Evolutionary conservation across 2,329 filamentous ascomycete species (phyloP).

Genomic region (Tolypocladium ophioglossoides): DNA sequence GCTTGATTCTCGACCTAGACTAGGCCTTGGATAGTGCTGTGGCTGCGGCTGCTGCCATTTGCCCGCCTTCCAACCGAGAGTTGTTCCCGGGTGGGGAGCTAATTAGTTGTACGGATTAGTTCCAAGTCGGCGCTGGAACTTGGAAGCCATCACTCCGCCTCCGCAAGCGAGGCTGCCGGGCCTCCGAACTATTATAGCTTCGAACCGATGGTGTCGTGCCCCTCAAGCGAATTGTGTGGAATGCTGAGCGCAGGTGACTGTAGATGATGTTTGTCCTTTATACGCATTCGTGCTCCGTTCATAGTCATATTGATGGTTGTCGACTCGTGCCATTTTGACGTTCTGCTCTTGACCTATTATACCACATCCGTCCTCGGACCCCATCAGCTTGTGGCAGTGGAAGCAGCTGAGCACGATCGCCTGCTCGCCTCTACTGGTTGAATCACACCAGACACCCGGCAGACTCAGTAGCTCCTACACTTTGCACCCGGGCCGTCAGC

Average conservation of each 20-base stretch:
- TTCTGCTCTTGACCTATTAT: background rate
- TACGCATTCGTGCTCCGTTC: too few relatives aligned
- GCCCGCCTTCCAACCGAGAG: background rate
- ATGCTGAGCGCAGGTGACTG: background rate
- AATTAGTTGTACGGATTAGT: background rate
- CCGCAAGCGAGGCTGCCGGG: background rate
- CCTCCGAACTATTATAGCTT: background rate
- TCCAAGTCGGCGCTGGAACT: background rate
- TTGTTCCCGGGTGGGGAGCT: too few relatives aligned
- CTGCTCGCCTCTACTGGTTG: background rate
- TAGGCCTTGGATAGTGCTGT: too few relatives aligned
- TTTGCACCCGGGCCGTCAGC: background rate
- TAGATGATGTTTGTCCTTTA: background rate
- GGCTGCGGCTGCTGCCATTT: background rate
- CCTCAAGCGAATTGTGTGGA: background rate
- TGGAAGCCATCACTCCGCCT: background rate
- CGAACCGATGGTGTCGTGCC: background rate
- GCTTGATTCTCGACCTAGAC: too few relatives aligned
- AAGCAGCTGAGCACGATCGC: background rate
- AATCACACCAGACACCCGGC: background rate
- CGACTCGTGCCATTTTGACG: too few relatives aligned
- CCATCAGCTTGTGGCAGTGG: background rate
- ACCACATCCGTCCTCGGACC: background rate
- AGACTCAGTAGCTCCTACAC: background rate
- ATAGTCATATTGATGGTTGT: background rate